Evolutionary conservation across 1,284 basidiomycete species (phyloP), one percentile per base, ranked within the genome.

Genomic region (Cryptococcus sp.): DNA sequence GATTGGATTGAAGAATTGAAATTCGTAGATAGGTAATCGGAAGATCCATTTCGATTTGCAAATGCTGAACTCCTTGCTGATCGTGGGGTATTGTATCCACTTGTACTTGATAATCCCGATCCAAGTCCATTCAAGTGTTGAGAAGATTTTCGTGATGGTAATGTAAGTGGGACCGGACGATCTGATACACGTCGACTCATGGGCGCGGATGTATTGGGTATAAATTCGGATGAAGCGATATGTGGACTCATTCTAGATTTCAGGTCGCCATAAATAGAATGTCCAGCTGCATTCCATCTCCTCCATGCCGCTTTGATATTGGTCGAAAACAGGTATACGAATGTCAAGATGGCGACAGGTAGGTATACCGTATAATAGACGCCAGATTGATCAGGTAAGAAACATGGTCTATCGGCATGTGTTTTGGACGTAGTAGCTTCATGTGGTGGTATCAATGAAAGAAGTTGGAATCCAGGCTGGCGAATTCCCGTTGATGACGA

Each of bases 401-500:
- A 71, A 72, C 87, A 92, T 24, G 81, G 80, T 3, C 71, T 67
- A 61, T 85, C 83, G 39, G 78, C 78, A 58, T 66, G 62, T 56
- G 76, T 77, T 62, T 57, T 71, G 54, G 75, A 66, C 7, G 70
- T 58, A 45, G 25, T 52, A 45, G 50, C 32, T 0, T 63, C 36
- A 41, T 54, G 50, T 1, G 81, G 79, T 31, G 83, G 78, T 14
- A 79, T 75, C 4, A 93, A 77, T 0, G 88, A 86, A 44, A 96
- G 78, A 13, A 96, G 79, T 57, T 92, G 88, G 68, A 93, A 89
- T 22, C 90, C 91, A 1, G 91, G 89, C 18, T 78, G 77, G 25
- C 78, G 78, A 34, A 96, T 83, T 32, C 85, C 85, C 74, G 85
- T 83, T 2, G 83, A 84, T 69, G 88, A 87, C 1, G 88, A 89